Percentiles rank a stretch among this genome's conserved stretches.
Conservation (phyloP, 257 asterid genomes). For the Nicotiana tomentosiformis region DNA sequence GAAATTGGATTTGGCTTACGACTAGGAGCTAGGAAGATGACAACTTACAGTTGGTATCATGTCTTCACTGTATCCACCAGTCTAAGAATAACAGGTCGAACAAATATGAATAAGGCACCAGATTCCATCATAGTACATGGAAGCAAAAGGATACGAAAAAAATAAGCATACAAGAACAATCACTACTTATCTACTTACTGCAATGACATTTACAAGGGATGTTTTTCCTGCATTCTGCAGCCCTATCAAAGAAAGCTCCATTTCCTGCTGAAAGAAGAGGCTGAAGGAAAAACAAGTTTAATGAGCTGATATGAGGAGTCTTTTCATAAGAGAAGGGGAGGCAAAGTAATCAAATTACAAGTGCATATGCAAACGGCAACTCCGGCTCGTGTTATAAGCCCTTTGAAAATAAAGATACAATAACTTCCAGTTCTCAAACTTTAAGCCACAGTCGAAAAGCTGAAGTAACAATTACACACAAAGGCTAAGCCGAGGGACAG, state of each 20-base stretch:
- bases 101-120: conserved; percentile 10
- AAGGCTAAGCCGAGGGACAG: background rate
- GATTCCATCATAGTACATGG: background rate
- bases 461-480: background rate
- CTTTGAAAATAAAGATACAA: background rate
- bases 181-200: conserved; percentile 49
- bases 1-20: background rate
- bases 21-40: conserved; percentile 4
- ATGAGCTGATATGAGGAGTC: background rate
- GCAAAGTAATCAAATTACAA: background rate
- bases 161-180: background rate
- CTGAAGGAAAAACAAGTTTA: conserved; percentile 28
- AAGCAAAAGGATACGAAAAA: background rate
- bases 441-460: background rate
- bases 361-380: background rate
- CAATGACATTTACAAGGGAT: conserved; percentile 91
- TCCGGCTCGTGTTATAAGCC: background rate
- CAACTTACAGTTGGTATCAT: conserved; percentile 93
- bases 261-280: conserved; percentile 99
- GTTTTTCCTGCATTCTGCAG: conserved; percentile 99
- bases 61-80: conserved; percentile 99
- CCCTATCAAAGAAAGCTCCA: conserved; percentile 98
- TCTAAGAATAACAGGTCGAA: conserved; percentile 33
- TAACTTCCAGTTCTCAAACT: background rate
- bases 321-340: background rate